phyloP scores from a whole-genome alignment of 371 early-diverging fungal species.

The Aphelidium insulamus region DNA sequence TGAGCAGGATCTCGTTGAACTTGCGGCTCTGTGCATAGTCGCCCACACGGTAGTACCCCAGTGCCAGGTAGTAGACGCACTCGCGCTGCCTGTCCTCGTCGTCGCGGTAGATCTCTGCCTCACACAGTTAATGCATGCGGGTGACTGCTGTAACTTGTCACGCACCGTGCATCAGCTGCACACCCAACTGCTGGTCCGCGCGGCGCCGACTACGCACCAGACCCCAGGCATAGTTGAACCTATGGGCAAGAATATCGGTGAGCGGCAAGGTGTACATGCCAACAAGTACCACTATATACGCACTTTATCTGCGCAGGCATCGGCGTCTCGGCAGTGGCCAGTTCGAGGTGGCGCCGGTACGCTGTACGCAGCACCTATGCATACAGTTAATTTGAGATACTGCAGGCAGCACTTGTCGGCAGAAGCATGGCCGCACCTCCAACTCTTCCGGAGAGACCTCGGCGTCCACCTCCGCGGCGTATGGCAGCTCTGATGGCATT shows the following conservation, averaged over 20 bases:
- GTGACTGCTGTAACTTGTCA: too few species aligned
- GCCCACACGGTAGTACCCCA: conserved; percentile 72
- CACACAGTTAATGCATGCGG: too few species aligned
- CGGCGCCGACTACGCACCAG: conserved; percentile 40
- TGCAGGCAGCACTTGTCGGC: background rate
- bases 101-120: conserved; percentile 68
- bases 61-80: conserved; percentile 75
- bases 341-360: conserved; percentile 37
- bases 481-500: too few species aligned
- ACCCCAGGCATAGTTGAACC: conserved; percentile 92
- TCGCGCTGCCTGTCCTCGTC: conserved; percentile 68
- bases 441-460: conserved; percentile 16
- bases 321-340: conserved; percentile 57
- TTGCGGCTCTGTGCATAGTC: conserved; percentile 57
- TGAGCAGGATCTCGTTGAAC: conserved; percentile 50
- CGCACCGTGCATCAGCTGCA: conserved; percentile 48
- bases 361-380: conserved; percentile 40
- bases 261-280: too few species aligned
- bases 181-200: conserved; percentile 45
- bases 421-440: conserved; percentile 4
- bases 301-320: too few species aligned
- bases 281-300: too few species aligned
- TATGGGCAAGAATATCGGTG: too few species aligned
- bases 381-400: background rate
- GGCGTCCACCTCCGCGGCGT: conserved; percentile 21